Evolutionary conservation across 495 filamentous ascomycete species (phyloP), one percentile per base, ranked within the genome.

Genomic region (Tirmania nivea): DNA sequence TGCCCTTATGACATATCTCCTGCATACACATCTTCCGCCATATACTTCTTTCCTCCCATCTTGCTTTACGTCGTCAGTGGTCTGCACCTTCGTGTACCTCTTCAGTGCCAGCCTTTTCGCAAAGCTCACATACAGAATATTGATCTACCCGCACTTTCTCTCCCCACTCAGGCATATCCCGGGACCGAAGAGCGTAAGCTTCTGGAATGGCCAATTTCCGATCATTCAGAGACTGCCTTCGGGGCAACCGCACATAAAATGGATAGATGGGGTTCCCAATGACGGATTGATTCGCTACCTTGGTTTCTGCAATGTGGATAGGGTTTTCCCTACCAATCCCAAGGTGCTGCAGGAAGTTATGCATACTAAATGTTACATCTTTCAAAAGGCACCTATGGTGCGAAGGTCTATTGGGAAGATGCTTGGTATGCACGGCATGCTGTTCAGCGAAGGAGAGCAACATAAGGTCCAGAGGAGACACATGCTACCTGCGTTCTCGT

Each of bases 391-490:
- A 0, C 34, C 48, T 0, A 60, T 71, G 4, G 51, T 88, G 20
- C 70, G 75, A 3, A 59, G 64, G 12, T 71, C 69, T 5, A 58
- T 96, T 31, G 74, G 75, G 17, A 74, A 74, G 6, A 64, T 92
- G 5, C 65, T 89, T 8, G 89, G 89, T 0, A 35, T 25, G 5
- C 57, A 53, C 25, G 87, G 89, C 0, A 57, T 96, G 0, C 68
- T 94, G 10, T 70, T 94, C 7, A 81, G 84, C 1, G 88, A 95
- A 65, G 87, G 87, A 19, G 81, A 87, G 11, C 84, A 84, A 55
- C 86, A 94, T 62, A 86, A 80, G 70, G 70, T 72, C 48, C 86
- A 93, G 71, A 73, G 88, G 11, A 84, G 79, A 60, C 78, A 80
- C 50, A 71, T 94, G 2, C 76, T 83, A 71, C 87, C 86, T 1